Evolutionary conservation across 108 stramenopile species (phyloP).

Genomic region (Cyclostephanos invisitatus): DNA sequence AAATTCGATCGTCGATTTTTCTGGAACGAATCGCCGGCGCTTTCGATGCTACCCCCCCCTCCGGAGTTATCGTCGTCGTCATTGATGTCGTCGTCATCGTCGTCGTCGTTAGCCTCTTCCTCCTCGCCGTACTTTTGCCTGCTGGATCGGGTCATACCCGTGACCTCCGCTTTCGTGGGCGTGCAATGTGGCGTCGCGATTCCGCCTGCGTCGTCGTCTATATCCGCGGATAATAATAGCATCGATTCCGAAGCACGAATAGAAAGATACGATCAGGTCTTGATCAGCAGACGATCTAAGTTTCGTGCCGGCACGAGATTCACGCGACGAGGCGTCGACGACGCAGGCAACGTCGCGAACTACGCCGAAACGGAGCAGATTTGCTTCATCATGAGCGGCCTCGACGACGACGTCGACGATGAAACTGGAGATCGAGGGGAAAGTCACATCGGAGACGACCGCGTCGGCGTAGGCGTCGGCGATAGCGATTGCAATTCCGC

Average conservation of each 20-base stretch:
- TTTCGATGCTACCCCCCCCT: slow-evolving; percentile 42
- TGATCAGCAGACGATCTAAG: slow-evolving; percentile 88
- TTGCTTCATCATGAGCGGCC: slow-evolving; percentile 23
- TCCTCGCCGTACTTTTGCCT: slow-evolving; percentile 27
- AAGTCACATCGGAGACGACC: not conserved
- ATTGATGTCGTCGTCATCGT: not conserved
- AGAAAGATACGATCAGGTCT: slow-evolving; percentile 67
- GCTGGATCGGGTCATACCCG: slow-evolving; percentile 69
- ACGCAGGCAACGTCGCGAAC: slow-evolving; percentile 90
- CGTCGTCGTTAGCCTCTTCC: not conserved
- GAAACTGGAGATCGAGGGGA: not conserved
- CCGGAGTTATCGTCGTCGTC: not conserved
- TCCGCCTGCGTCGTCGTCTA: not conserved
- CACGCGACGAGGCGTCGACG: slow-evolving; percentile 91
- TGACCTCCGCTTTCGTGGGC: slow-evolving; percentile 92
- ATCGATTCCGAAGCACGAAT: not conserved
- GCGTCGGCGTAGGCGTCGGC: not conserved
- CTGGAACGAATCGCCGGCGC: slow-evolving; percentile 88
- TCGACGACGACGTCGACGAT: not conserved
- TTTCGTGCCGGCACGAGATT: slow-evolving; percentile 95
- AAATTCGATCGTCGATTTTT: slow-evolving; percentile 85
- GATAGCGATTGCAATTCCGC: not conserved
- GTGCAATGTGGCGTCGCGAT: slow-evolving; percentile 57
- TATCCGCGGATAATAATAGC: not conserved
- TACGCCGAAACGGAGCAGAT: slow-evolving; percentile 97